Evolutionary conservation across 1,284 basidiomycete genomes (phyloP).

Genomic region (Macrocystidia cucumis): DNA sequence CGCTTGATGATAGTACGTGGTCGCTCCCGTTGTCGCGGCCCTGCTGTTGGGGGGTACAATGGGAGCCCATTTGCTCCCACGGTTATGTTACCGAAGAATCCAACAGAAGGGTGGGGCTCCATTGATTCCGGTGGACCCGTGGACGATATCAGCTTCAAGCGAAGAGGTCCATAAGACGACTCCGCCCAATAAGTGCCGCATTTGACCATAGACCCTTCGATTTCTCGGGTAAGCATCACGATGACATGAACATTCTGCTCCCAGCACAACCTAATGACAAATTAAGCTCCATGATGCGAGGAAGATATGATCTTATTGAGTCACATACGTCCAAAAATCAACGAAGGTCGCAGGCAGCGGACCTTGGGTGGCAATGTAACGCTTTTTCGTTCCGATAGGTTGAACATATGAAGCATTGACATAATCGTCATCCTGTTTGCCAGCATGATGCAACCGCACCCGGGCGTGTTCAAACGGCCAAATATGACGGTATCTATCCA

Average conservation of each 20-base stretch:
- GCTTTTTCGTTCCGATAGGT: constrained; percentile 69
- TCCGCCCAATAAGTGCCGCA: constrained; percentile 90
- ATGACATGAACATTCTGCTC: constrained; percentile 77
- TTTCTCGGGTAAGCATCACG: constrained; percentile 88
- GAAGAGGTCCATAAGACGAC: constrained; percentile 63
- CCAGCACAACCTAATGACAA: constrained; percentile 55
- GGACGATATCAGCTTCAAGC: constrained; percentile 55
- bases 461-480: constrained; percentile 96
- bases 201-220: constrained; percentile 85
- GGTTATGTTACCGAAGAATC: constrained; percentile 12
- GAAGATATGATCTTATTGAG: constrained; percentile 4
- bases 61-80: not conserved
- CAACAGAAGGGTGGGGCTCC: constrained; percentile 2
- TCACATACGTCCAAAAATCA: constrained; percentile 93
- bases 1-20: constrained; percentile 42
- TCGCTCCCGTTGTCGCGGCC: not conserved
- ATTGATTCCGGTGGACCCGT: constrained; percentile 29
- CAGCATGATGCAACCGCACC: constrained; percentile 54
- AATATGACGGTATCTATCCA: constrained; percentile 77
- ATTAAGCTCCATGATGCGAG: constrained; percentile 1
- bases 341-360: constrained; percentile 85
- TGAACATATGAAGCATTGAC: constrained; percentile 92
- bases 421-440: constrained; percentile 65
- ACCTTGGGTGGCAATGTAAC: constrained; percentile 96
- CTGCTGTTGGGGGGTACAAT: not conserved